These are phyloP conservation scores for Termitomyces sp. DNA, from an alignment of 768 basidiomycete genomes.

Conservation along the genomic window DNA sequence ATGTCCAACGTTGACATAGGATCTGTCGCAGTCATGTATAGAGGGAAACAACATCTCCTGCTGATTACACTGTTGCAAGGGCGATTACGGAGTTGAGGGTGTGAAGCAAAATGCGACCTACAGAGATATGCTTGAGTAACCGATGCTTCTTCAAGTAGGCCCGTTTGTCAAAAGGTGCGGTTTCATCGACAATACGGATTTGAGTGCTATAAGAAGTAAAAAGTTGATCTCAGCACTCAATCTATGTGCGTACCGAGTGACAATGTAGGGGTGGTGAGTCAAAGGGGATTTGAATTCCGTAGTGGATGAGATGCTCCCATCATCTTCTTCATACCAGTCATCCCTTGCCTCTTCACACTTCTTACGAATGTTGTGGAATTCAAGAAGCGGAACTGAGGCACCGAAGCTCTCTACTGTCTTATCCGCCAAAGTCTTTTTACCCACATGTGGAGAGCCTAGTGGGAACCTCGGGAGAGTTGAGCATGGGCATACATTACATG, in stretches of 20 bases:
- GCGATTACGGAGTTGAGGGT: no score
- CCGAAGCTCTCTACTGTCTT: conserved; percentile 28
- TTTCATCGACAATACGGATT: conserved; percentile 26
- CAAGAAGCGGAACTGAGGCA: conserved; percentile 25
- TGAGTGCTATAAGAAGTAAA: conserved; percentile 21
- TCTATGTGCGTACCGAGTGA: conserved; percentile 22
- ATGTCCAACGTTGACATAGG: conserved; percentile 20
- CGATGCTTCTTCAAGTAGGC: conserved; percentile 19
- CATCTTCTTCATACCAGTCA: conserved; percentile 5
- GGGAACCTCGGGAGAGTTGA: conserved; percentile 14
- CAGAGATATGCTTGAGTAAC: conserved; percentile 16
- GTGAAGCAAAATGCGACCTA: conserved; percentile 5
- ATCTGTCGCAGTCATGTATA: conserved; percentile 19
- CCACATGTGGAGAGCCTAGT: conserved; percentile 10
- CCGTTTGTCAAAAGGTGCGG: conserved; percentile 20
- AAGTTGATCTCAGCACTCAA: neutral
- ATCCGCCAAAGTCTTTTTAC: conserved; percentile 19
- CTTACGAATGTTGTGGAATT: conserved; percentile 24
- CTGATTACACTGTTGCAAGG: conserved; percentile 18
- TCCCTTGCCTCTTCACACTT: conserved; percentile 9
- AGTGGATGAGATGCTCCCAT: conserved; percentile 7
- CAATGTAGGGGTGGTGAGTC: conserved; percentile 27
- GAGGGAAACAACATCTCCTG: conserved; percentile 1
- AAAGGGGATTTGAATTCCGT: conserved; percentile 15
- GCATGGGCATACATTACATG: neutral